These are phyloP conservation scores for Hypoxylon sp. DNA, from an alignment of 2,329 filamentous ascomycete species.

Conservation along the genomic window DNA sequence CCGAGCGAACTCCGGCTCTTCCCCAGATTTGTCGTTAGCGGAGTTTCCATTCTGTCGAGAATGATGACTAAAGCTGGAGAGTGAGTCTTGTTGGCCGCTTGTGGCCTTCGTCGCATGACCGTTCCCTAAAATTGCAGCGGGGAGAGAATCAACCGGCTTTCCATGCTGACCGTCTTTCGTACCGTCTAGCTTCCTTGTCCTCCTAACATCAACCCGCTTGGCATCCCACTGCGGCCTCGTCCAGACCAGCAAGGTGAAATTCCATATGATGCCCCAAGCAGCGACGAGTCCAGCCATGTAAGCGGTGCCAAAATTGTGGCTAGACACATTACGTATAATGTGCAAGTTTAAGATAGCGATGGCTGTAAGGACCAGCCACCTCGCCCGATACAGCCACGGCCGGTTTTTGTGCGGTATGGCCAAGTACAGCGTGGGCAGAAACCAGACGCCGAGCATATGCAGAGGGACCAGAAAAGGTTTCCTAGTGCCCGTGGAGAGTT, in stretches of 20 bases:
- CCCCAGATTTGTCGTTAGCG: not conserved
- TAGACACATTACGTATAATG: constrained; percentile 58
- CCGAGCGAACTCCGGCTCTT: not conserved
- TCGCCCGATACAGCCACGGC: constrained; percentile 62
- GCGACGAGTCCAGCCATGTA: constrained; percentile 64
- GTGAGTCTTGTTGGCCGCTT: not conserved
- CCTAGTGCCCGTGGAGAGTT: constrained; percentile 54
- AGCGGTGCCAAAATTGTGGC: constrained; percentile 62
- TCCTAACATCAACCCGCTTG: constrained; percentile 60
- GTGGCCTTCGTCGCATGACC: constrained; percentile 15
- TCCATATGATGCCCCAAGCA: constrained; percentile 64
- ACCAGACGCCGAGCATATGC: constrained; percentile 59
- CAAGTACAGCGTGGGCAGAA: constrained; percentile 67
- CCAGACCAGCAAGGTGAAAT: constrained; percentile 63
- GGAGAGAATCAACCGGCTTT: not conserved
- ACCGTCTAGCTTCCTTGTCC: constrained; percentile 28
- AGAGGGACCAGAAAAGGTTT: constrained; percentile 66
- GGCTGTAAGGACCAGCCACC: constrained; percentile 62
- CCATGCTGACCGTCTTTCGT: constrained; percentile 3
- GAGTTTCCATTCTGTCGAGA: not conserved
- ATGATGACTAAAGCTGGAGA: not conserved
- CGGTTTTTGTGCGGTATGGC: constrained; percentile 64
- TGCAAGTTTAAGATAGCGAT: constrained; percentile 59
- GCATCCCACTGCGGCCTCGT: constrained; percentile 67
- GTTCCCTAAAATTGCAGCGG: constrained; percentile 8